Base-by-base conservation (phyloP, 2,329 filamentous ascomycete species). In the Alternaria alternata region DNA sequence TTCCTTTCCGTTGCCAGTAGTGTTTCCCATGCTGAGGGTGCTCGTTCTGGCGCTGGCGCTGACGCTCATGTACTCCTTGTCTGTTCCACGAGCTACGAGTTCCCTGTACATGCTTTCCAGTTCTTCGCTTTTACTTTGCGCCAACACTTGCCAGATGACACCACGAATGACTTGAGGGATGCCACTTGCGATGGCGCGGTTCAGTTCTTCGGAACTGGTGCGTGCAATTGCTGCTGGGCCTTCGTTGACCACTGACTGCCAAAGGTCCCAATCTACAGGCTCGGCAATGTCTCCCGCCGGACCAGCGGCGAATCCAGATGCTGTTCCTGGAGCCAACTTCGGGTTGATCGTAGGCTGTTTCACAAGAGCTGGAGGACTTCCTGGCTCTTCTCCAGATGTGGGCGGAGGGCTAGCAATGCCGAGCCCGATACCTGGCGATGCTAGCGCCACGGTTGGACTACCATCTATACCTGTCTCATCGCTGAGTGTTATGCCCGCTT, bases 61-160 rank as follows among this genome's bases (percentile, higher is more conserved):
- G 41, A 70, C 64, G 26, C 69, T 58, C 54, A 71, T 69, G 39
- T 72, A 63, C 61, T 94, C 91, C 78, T 92, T 93, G 60, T 94
- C 91, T 3, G 92, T 94, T 24, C 94, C 94, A 61, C 92, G 87
- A 49, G 86, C 86, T 32, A 92, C 86, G 9, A 99, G 85, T 61
- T 96, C 93, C 65, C 86, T 87, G 80, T 98, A 99, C n/a, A 93
- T 87, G 16, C 84, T 81, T 79, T 99, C 95, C 18, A 99, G 82
- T 44, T 96, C 93, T 62, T 94, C 91, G 69, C 93, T 96, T 79
- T 97, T 96, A 81, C 94, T 97, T 75, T 97, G 93, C 4, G 95
- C 93, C 63, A 99, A 82, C 7, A 98, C 94, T 80, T 99, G 95
- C 95, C 95, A 99, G 51, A 99, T 94, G 3, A 99, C 95, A n/a